Percentiles rank a stretch among this genome's conserved stretches.
Conservation (phyloP, 805 yeast species). For the Nakazawaea wyomingensis region DNA sequence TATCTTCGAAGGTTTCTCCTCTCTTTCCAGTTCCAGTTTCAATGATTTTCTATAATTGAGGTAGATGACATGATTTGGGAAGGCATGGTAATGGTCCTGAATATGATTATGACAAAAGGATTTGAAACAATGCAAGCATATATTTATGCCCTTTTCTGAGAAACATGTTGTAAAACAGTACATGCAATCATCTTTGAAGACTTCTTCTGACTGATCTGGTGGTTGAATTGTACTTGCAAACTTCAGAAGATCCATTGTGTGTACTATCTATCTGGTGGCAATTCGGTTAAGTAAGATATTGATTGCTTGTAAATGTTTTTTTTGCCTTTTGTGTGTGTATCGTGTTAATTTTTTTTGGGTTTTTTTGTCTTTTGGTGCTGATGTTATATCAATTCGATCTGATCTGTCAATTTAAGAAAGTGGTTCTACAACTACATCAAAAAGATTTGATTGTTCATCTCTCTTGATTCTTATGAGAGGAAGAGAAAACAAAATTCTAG, state of each 20-base stretch:
- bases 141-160: conserved; percentile 55
- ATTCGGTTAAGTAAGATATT: no score
- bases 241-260: not conserved
- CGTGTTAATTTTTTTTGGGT: no score
- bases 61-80: conserved; percentile 49
- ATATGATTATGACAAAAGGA: conserved; percentile 66
- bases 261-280: not conserved
- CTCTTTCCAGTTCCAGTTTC: conserved; percentile 33
- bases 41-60: conserved; percentile 52
- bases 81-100: conserved; percentile 41
- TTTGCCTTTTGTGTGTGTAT: no score
- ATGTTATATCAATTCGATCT: no score
- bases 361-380: no score
- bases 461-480: no score
- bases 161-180: conserved; percentile 72
- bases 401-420: no score
- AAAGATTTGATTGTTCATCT: no score
- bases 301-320: no score
- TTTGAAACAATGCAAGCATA: conserved; percentile 71
- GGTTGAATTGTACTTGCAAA: conserved; percentile 12
- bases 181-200: conserved; percentile 87
- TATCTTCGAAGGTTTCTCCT: conserved; percentile 38
- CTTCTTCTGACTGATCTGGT: conserved; percentile 31
- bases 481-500: no score
- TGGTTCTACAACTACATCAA: no score